Evolutionary conservation across 495 filamentous ascomycete genomes (phyloP).

Genomic region (Neurospora sp.): DNA sequence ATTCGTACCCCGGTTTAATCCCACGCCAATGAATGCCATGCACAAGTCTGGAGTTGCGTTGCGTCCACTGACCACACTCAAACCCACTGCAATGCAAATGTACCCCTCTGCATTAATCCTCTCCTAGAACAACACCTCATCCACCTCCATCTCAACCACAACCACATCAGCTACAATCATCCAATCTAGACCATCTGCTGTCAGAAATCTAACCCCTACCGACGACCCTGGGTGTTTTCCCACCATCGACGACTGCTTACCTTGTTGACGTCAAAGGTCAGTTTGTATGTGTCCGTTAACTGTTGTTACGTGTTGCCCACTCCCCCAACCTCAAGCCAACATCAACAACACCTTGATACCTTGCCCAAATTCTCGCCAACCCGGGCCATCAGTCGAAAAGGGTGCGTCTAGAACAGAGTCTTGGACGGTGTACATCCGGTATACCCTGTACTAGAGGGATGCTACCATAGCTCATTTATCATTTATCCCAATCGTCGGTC

Average conservation of each 20-base stretch:
- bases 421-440: background rate
- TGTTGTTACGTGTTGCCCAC: background rate
- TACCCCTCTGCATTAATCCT: background rate
- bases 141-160: background rate
- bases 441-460: background rate
- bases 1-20: background rate
- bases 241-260: background rate
- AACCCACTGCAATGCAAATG: background rate
- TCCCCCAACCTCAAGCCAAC: background rate
- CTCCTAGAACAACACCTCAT: background rate
- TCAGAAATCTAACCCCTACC: background rate
- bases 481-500: background rate
- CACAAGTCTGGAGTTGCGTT: background rate
- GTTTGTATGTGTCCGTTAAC: background rate
- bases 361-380: background rate
- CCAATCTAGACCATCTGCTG: background rate
- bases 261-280: background rate
- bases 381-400: background rate
- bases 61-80: background rate
- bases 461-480: background rate
- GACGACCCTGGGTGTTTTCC: background rate
- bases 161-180: background rate
- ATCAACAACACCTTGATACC: background rate
- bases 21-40: background rate
- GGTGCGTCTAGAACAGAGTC: background rate